Evolutionary conservation across 352 stramenopile genomes (phyloP), one percentile per base, ranked within the genome.

Genomic region (Globisporangium barbulae): DNA sequence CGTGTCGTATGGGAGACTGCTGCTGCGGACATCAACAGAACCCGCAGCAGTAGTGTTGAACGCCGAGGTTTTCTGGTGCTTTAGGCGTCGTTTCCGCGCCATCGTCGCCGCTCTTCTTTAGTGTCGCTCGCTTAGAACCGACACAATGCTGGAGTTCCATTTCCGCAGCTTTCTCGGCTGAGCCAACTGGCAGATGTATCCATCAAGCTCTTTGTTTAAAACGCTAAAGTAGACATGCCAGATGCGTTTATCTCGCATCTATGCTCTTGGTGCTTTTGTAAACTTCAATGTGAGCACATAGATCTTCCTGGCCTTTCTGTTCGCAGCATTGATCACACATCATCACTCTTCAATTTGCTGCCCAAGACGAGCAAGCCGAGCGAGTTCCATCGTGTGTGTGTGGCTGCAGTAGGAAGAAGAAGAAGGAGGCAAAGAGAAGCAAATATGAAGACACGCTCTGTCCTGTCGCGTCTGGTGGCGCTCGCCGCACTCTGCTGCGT

Each of bases 101-200:
- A 47, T 47, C n/a, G 17, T 19, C 15, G 12, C 37, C 13, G 13
- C 12, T 44, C 13, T 44, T 15, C 10, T 44, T 19, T 5, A 10
- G 6, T 39, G 33, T 0, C 13, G 2, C 13, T n/a, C 37, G 15
- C 37, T 44, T 44, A 7, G 8, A 39, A 39, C 15, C 10, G 37
- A 44, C 8, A 7, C 33, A 39, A 44, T 44, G 12, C 37, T 44
- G 37, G 1, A 44, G 37, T 42, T 42, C 37, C 37, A 42, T 42
- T 19, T 45, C n/a, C 39, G 13, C 39, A 45, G 39, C 49, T 22
- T 37, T 21, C 6, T n/a, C 12, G 28, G 3, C 31, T 22, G 25
- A 17, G 28, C n/a, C 28, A 56, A 56, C 49, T 39, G 21, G 28
- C 49, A 56, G 49, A 41, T 56, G 49, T 22, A 21, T 31, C 48